Base-by-base conservation (phyloP, 202 grass and related monocot species). In the Sporobolus alterniflorus region DNA sequence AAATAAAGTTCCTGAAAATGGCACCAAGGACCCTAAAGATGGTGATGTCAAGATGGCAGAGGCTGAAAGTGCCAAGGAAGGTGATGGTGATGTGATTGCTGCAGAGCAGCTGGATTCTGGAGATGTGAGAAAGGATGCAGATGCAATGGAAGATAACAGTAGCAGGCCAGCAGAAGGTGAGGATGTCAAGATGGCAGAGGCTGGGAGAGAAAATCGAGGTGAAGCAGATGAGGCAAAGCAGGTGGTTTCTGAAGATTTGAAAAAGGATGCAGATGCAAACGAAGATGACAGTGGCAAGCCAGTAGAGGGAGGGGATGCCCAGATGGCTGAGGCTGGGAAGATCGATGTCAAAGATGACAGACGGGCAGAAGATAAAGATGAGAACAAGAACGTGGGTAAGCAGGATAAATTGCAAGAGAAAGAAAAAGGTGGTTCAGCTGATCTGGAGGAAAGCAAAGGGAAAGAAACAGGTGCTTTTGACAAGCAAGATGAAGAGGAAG, bases 311-410 rank as follows among this genome's bases (percentile, higher is more conserved):
- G 55, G 57, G 32, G 77, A 81, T 64, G 75, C 26, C 47, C 85
- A 84, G 60, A 87, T 94, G 88, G 73, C 39, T 61, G 74, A 89
- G 72, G 30, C 71, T 25, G 75, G 55, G 85, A 77, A 84, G 83
- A 46, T 59, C 9, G 74, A 66, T 57, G 46, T 51, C 20, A 71
- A 88, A 49, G 81, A 80, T 83, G 20, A 76, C 68, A 71, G 16
- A 78, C 51, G 71, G 14, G 73, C 73, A 49, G 83, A 75, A 86
- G 74, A 88, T 60, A 76, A 75, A 25, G 41, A 71, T 74, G 89
- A 82, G 20, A 65, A 65, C 46, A 80, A 64, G 11, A 24, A 39
- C 4, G 25, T 11, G 17, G 69, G 79, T 26, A 70, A 71, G 32
- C 11, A 83, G 72, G 74, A 66, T 52, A 64, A 88, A 70, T 28